Evolutionary conservation across 306 rosid genomes (phyloP).

Genomic region (Lathyrus oleraceus): DNA sequence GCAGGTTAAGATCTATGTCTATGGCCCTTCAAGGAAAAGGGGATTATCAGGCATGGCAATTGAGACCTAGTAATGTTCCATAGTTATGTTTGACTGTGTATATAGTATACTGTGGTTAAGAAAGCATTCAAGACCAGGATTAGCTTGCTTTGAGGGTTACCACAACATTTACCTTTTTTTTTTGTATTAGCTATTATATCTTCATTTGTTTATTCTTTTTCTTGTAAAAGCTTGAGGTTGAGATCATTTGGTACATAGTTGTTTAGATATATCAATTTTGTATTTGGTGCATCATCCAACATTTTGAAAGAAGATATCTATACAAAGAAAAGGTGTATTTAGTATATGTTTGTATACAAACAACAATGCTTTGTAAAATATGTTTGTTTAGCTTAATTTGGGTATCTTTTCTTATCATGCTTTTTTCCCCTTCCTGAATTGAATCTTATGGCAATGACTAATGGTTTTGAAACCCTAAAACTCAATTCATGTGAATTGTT

Average conservation of each 20-base stretch:
- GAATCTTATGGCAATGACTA: no score
- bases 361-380: slow-evolving; percentile 34
- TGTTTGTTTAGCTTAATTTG: not conserved
- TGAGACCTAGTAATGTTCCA: slow-evolving; percentile 32
- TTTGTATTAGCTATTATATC: slow-evolving; percentile 32
- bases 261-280: slow-evolving; percentile 38
- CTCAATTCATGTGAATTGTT: no score
- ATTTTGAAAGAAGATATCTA: slow-evolving; percentile 30
- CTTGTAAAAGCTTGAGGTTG: slow-evolving; percentile 34
- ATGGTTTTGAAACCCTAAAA: no score
- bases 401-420: not conserved
- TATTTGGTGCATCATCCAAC: slow-evolving; percentile 35
- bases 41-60: slow-evolving; percentile 34
- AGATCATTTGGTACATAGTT: slow-evolving; percentile 39
- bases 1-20: slow-evolving; percentile 61
- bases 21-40: slow-evolving; percentile 47
- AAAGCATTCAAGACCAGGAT: slow-evolving; percentile 31
- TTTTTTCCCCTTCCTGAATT: no score
- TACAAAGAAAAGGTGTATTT: slow-evolving; percentile 22
- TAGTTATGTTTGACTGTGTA: slow-evolving; percentile 17
- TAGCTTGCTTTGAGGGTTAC: slow-evolving; percentile 29
- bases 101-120: slow-evolving; percentile 31
- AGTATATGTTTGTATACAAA: slow-evolving; percentile 25
- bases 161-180: slow-evolving; percentile 5
- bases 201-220: slow-evolving; percentile 58